These are phyloP conservation scores for Penicillium sp. DNA, from an alignment of 2,329 filamentous ascomycete genomes.

Conservation along the genomic window DNA sequence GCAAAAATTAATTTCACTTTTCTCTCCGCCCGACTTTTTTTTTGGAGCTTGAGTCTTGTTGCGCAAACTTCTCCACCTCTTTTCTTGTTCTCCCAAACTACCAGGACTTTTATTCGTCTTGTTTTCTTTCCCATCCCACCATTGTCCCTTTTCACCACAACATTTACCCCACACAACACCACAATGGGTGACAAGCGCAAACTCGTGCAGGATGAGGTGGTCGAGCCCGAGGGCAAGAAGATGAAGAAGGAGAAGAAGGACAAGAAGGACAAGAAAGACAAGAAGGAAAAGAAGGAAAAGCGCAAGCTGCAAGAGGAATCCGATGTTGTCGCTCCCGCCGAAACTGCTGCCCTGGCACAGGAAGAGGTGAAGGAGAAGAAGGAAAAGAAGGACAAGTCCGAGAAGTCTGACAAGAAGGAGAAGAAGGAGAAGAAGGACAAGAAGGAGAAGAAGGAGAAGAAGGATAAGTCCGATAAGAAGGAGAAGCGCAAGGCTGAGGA, in stretches of 20 bases:
- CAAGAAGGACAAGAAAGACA: conserved; percentile 25
- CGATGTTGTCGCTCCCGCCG: not conserved
- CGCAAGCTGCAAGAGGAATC: conserved; percentile 10
- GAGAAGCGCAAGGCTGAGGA: conserved; percentile 17
- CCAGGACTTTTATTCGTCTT: not conserved
- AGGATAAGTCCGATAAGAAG: conserved; percentile 13
- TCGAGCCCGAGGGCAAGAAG: conserved; percentile 34
- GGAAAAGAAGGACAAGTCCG: conserved; percentile 14
- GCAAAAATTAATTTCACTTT: conserved; percentile 31
- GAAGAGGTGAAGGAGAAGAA: conserved; percentile 21
- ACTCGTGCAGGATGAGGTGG: conserved; percentile 32
- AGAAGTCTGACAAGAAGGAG: conserved; percentile 12
- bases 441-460: conserved; percentile 12
- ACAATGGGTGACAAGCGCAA: conserved; percentile 42
- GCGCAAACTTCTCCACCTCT: conserved; percentile 1
- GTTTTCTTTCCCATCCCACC: not conserved
- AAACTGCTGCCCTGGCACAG: conserved; percentile 4
- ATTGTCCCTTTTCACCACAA: not conserved
- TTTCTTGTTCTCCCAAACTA: not conserved
- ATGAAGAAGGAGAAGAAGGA: conserved; percentile 31
- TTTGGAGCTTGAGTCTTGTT: conserved; percentile 17
- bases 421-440: conserved; percentile 14
- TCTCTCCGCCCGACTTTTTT: conserved; percentile 27
- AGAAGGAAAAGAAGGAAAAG: conserved; percentile 20
- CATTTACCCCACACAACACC: not conserved